Percentiles rank a stretch among this genome's conserved stretches.
Conservation (phyloP, 768 basidiomycete genomes). For the Hericium rajendrae region DNA sequence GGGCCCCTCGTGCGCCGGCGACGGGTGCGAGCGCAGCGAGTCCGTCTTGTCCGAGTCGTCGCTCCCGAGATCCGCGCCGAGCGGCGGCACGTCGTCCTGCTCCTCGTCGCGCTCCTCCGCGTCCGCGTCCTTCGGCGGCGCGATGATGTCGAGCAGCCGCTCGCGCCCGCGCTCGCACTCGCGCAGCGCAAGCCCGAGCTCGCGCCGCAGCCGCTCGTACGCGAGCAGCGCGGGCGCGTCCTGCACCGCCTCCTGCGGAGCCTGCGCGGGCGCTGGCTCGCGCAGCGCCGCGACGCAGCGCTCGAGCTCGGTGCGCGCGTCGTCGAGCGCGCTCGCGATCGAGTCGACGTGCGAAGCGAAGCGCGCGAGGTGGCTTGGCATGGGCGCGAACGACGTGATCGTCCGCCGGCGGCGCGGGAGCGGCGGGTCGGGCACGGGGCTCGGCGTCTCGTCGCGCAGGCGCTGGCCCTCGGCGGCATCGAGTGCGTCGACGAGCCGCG, state of each 20-base stretch:
- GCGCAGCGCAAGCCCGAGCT: slow-evolving; percentile 67
- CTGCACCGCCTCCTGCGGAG: slow-evolving; percentile 5
- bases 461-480: slow-evolving; percentile 47
- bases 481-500: slow-evolving; percentile 52
- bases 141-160: slow-evolving; percentile 46
- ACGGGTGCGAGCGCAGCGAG: slow-evolving; percentile 12
- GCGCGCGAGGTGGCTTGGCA: slow-evolving; percentile 56
- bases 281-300: slow-evolving; percentile 52
- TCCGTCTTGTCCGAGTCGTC: slow-evolving; percentile 42
- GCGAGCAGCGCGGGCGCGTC: slow-evolving; percentile 44
- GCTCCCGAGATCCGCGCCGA: slow-evolving; percentile 37
- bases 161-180: slow-evolving; percentile 78
- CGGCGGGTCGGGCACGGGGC: slow-evolving; percentile 16
- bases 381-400: slow-evolving; percentile 57
- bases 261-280: slow-evolving; percentile 16
- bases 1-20: slow-evolving; percentile 19
- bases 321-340: slow-evolving; percentile 56
- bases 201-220: slow-evolving; percentile 66
- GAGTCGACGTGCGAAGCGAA: slow-evolving; percentile 70
- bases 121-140: slow-evolving; percentile 29
- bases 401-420: slow-evolving; percentile 3
- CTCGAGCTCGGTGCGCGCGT: slow-evolving; percentile 59
- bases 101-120: slow-evolving; percentile 35
- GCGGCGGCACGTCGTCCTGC: slow-evolving; percentile 40
- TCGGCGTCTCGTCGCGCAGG: slow-evolving; percentile 41